Conservation (phyloP, 2,329 filamentous ascomycete species). For the Verticillium alfalfae region DNA sequence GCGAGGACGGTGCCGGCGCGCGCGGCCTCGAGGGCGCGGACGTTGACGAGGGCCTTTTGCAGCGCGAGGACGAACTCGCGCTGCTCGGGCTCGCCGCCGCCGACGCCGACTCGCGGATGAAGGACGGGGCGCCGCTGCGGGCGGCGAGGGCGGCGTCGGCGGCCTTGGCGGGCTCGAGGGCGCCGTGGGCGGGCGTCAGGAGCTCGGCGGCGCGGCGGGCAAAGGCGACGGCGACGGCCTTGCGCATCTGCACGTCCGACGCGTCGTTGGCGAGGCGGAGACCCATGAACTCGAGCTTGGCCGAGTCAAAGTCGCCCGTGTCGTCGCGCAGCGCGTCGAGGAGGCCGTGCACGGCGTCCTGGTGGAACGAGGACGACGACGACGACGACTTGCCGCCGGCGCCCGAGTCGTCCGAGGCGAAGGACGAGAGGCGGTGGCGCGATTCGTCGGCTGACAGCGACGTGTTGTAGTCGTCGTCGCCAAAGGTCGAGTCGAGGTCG, state of each 20-base stretch:
- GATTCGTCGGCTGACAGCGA: constrained; percentile 54
- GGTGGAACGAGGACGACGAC: constrained; percentile 59
- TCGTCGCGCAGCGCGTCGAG: constrained; percentile 76
- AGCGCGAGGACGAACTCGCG: constrained; percentile 77
- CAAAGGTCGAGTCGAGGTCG: constrained; percentile 59
- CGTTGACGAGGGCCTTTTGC: constrained; percentile 70
- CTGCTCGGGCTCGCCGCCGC: constrained; percentile 68
- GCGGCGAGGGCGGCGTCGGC: constrained; percentile 56
- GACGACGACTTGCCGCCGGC: constrained; percentile 31
- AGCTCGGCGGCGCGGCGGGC: constrained; percentile 75
- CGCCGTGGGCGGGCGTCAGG: constrained; percentile 40
- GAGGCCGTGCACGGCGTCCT: constrained; percentile 82
- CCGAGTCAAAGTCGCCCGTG: constrained; percentile 71
- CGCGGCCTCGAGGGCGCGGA: constrained; percentile 49
- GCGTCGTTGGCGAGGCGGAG: constrained; percentile 89
- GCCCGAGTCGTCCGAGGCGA: constrained; percentile 67
- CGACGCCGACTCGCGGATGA: constrained; percentile 56
- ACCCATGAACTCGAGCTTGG: constrained; percentile 86
- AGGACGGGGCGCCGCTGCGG: constrained; percentile 47
- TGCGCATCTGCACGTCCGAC: constrained; percentile 80
- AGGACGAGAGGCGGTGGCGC: constrained; percentile 62
- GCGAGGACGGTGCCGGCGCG: constrained; percentile 62
- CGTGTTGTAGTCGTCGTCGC: constrained; percentile 56
- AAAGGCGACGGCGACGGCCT: constrained; percentile 80
- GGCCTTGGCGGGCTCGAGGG: constrained; percentile 57